Evolutionary conservation across 1,284 basidiomycete genomes (phyloP).

Genomic region (Boletus calvinii): DNA sequence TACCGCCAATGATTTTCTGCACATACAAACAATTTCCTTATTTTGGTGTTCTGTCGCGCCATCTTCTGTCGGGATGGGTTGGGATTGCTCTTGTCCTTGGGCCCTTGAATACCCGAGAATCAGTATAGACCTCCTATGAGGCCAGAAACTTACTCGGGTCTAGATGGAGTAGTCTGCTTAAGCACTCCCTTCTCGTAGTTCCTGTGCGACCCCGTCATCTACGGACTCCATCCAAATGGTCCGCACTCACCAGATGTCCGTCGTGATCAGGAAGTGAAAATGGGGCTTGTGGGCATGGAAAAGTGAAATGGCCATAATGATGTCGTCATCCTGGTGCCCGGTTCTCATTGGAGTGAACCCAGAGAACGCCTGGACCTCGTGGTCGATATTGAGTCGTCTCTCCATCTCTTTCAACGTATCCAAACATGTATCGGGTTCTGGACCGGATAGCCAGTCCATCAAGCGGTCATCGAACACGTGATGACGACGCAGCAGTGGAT

Average conservation of each 20-base stretch:
- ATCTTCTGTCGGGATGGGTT: not conserved
- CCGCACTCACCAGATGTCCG: slow-evolving; percentile 10
- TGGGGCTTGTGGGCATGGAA: slow-evolving; percentile 4
- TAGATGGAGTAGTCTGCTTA: not conserved
- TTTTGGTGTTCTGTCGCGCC: not conserved
- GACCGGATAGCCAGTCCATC: slow-evolving; percentile 8
- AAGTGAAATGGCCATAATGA: not conserved
- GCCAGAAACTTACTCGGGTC: not conserved
- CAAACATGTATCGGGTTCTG: slow-evolving; percentile 10
- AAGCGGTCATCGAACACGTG: slow-evolving; percentile 5
- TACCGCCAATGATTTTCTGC: not conserved
- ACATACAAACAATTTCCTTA: slow-evolving; percentile 8
- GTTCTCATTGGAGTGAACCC: not conserved
- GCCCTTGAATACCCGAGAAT: not conserved
- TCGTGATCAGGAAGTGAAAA: slow-evolving; percentile 10
- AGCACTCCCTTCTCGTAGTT: not conserved
- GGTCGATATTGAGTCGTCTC: not conserved
- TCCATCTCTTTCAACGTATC: slow-evolving; percentile 1
- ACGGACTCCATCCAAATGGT: not conserved
- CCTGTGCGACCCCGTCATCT: not conserved
- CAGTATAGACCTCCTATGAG: not conserved
- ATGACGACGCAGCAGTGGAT: not conserved
- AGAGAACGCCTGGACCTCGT: not conserved
- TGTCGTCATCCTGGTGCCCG: not conserved
- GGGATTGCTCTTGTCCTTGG: not conserved